Evolutionary conservation across 495 filamentous ascomycete species (phyloP).

Genomic region (Mytilinidion resinicola): DNA sequence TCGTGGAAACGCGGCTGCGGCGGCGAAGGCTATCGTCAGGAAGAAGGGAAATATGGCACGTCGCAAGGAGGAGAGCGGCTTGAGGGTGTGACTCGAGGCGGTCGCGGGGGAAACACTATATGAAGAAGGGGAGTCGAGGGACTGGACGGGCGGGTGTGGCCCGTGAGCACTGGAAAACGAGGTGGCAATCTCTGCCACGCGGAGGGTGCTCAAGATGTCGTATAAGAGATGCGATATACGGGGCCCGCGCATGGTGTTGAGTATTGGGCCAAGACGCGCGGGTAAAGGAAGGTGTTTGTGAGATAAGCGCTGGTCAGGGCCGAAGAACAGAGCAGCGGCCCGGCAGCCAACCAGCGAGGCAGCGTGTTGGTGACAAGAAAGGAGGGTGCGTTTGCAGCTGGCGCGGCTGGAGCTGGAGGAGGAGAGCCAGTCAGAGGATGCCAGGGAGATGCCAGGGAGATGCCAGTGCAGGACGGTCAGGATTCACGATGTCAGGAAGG

Average conservation of each 20-base stretch:
- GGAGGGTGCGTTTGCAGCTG: background rate
- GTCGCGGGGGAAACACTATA: background rate
- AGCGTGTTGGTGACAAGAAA: background rate
- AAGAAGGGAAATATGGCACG: too few relatives aligned
- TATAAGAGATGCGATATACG: constrained; percentile 1
- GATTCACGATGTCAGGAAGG: background rate
- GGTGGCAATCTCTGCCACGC: background rate
- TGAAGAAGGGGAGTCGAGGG: background rate
- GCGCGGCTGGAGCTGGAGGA: background rate
- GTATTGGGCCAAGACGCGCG: background rate
- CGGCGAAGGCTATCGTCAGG: too few relatives aligned
- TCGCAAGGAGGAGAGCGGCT: too few relatives aligned
- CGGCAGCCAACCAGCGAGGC: background rate
- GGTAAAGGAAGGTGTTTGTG: background rate
- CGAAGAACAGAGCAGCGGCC: background rate
- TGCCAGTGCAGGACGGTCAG: too few relatives aligned
- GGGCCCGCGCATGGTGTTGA: background rate
- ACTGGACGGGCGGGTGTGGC: background rate
- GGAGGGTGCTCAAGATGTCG: background rate
- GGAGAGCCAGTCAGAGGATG: background rate
- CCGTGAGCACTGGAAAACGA: background rate
- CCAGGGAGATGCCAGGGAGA: background rate
- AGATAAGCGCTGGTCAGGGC: background rate
- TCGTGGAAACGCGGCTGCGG: too few relatives aligned
- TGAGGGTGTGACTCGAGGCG: background rate